A percentile compares a stretch with the other conserved stretches of the same genome.
Evolutionary conservation across 495 filamentous ascomycete genomes (phyloP).

Genomic region (Evernia prunastri): DNA sequence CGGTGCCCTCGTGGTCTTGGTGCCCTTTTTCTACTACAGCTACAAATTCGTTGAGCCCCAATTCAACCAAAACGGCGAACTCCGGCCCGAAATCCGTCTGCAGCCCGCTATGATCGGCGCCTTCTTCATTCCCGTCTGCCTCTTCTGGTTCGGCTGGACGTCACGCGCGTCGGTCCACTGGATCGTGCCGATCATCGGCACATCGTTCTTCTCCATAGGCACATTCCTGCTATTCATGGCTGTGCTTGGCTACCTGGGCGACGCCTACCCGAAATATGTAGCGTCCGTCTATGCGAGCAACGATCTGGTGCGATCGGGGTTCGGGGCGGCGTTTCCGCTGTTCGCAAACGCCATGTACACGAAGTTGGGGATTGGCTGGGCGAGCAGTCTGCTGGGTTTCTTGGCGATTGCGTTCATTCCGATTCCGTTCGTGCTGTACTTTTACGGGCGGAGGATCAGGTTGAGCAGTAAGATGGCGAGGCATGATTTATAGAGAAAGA

Average conservation of each 20-base stretch:
- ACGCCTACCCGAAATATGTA: conserved; percentile 40
- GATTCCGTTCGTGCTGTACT: conserved; percentile 36
- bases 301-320: conserved; percentile 40
- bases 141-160: conserved; percentile 58
- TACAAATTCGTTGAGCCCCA: conserved; percentile 34
- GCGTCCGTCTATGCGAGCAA: conserved; percentile 48
- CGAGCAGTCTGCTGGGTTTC: conserved; percentile 54
- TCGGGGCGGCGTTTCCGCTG: conserved; percentile 47
- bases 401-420: conserved; percentile 39
- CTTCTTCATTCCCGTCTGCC: conserved; percentile 43
- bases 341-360: conserved; percentile 51
- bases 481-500: neutral
- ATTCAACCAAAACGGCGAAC: conserved; percentile 37
- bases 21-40: conserved; percentile 44
- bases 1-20: conserved; percentile 35
- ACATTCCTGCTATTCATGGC: conserved; percentile 52
- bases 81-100: conserved; percentile 41
- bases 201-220: conserved; percentile 46
- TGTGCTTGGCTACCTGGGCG: conserved; percentile 37
- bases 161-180: conserved; percentile 40
- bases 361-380: conserved; percentile 57
- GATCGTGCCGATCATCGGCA: conserved; percentile 51
- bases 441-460: conserved; percentile 4
- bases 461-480: conserved; percentile 4
- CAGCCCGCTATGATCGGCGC: conserved; percentile 34